These are phyloP conservation scores for Glaciozyma martinii DNA, from an alignment of 768 basidiomycete genomes.

Conservation along the genomic window DNA sequence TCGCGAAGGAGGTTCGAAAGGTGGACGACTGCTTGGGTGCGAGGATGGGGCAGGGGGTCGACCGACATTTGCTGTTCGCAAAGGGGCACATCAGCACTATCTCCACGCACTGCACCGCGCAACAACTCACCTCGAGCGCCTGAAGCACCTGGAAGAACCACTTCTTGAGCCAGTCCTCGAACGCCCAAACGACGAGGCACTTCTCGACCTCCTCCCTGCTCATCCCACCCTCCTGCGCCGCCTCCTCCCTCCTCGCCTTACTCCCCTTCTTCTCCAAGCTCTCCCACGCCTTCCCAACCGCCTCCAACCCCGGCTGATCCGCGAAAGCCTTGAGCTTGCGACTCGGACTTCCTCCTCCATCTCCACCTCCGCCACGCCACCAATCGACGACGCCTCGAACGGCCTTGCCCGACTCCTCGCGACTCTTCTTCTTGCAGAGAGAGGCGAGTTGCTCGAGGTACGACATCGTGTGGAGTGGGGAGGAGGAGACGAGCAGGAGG, in stretches of 20 bases:
- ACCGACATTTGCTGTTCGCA: constrained; percentile 58
- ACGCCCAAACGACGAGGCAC: constrained; percentile 72
- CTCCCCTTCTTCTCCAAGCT: constrained; percentile 9
- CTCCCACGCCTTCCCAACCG: constrained; percentile 16
- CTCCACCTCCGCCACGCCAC: constrained; percentile 83
- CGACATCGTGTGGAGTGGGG: constrained; percentile 29
- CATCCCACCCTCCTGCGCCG: constrained; percentile 52
- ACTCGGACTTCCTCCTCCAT: constrained; percentile 45
- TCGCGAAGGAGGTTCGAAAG: constrained; percentile 71
- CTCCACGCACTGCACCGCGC: too few relatives aligned
- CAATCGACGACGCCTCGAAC: constrained; percentile 87
- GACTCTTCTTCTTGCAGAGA: constrained; percentile 49
- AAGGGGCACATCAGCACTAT: not conserved
- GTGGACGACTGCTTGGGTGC: constrained; percentile 69
- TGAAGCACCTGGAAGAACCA: constrained; percentile 89
- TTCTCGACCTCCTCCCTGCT: constrained; percentile 36
- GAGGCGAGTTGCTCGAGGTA: constrained; percentile 32
- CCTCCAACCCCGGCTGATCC: constrained; percentile 51
- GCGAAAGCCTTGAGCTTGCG: constrained; percentile 57
- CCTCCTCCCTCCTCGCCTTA: not conserved
- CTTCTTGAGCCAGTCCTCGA: constrained; percentile 96
- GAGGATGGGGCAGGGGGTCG: constrained; percentile 78
- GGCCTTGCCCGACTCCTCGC: constrained; percentile 88
- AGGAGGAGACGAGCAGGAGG: constrained; percentile 66
- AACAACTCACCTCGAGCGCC: constrained; percentile 61